These are phyloP conservation scores for Neofusicoccum sp. DNA, from an alignment of 2,329 filamentous ascomycete species.

Conservation along the genomic window DNA sequence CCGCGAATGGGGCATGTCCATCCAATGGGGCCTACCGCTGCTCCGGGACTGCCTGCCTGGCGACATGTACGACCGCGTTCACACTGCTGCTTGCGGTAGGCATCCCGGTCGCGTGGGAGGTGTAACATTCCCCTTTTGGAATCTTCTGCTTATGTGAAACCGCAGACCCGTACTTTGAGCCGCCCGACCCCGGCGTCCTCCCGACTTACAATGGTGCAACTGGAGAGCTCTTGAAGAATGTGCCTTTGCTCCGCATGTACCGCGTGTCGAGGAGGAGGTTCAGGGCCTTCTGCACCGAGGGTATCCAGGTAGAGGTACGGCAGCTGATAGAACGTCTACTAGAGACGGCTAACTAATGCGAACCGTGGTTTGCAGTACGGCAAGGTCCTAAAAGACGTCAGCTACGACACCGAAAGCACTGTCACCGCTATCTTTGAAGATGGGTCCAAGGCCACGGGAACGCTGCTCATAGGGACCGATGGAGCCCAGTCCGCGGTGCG, in stretches of 20 bases:
- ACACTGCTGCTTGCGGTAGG: conserved; percentile 6
- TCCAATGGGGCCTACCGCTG: conserved; percentile 22
- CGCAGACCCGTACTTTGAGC: conserved; percentile 17
- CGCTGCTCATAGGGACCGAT: conserved; percentile 36
- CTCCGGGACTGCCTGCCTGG: conserved; percentile 19
- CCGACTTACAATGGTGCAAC: conserved; percentile 23
- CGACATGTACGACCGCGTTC: conserved; percentile 16
- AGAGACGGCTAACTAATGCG: neutral
- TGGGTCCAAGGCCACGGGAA: conserved; percentile 29
- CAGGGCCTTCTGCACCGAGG: neutral
- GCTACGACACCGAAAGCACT: conserved; percentile 29
- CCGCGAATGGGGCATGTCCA: conserved; percentile 23
- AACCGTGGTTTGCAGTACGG: conserved; percentile 26
- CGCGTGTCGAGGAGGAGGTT: conserved; percentile 4
- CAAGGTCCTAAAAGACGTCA: conserved; percentile 39
- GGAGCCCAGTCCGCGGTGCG: conserved; percentile 23
- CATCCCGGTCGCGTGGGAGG: neutral
- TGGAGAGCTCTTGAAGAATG: conserved; percentile 18
- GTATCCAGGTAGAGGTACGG: neutral
- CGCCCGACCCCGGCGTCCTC: conserved; percentile 8
- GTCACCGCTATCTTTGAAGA: conserved; percentile 38
- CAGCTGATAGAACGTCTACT: conserved; percentile 25
- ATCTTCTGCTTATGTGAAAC: neutral
- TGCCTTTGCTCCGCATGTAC: conserved; percentile 13
- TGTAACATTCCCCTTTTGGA: too few relatives aligned